Evolutionary conservation across 768 basidiomycete genomes (phyloP).

Genomic region (Auricularia cornea): DNA sequence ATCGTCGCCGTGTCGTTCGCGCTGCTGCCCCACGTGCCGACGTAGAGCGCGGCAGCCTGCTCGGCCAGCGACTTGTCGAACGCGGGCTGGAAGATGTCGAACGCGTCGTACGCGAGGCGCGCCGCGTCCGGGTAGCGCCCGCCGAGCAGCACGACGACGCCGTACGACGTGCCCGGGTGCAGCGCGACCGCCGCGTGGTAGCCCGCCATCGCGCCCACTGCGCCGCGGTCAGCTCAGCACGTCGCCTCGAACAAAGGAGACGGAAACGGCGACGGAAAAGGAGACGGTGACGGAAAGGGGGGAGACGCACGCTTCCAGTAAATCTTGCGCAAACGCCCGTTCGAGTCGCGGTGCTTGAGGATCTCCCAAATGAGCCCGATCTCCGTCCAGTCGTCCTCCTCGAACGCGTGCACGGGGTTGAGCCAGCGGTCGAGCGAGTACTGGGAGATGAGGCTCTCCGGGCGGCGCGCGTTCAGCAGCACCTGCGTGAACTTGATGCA

Average conservation of each 20-base stretch:
- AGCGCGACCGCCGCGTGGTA: conserved; percentile 19
- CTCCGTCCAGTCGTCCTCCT: conserved; percentile 15
- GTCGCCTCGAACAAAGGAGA: background rate
- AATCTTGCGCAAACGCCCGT: conserved; percentile 12
- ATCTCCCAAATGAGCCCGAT: conserved; percentile 14
- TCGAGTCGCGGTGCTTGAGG: conserved; percentile 9
- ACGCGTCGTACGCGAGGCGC: conserved; percentile 15
- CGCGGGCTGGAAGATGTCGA: conserved; percentile 20
- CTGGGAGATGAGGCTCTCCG: conserved; percentile 14
- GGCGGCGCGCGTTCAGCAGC: conserved; percentile 31
- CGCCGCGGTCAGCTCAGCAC: too few relatives aligned
- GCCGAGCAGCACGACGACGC: conserved; percentile 21
- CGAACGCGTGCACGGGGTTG: conserved; percentile 21
- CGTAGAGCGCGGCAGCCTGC: conserved; percentile 11
- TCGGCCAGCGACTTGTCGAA: conserved; percentile 14
- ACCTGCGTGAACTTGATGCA: conserved; percentile 35
- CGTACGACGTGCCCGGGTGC: conserved; percentile 20
- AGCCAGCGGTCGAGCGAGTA: conserved; percentile 24
- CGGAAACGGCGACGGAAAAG: too few relatives aligned
- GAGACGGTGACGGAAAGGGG: too few relatives aligned
- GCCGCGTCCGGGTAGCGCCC: conserved; percentile 16
- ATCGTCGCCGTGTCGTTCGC: conserved; percentile 7
- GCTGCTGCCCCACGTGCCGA: conserved; percentile 14
- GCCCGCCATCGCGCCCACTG: conserved; percentile 20
- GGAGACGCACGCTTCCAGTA: conserved; percentile 21